phyloP scores from a whole-genome alignment of 2,329 filamentous ascomycete species.

The Calcarisporium arbuscula region DNA sequence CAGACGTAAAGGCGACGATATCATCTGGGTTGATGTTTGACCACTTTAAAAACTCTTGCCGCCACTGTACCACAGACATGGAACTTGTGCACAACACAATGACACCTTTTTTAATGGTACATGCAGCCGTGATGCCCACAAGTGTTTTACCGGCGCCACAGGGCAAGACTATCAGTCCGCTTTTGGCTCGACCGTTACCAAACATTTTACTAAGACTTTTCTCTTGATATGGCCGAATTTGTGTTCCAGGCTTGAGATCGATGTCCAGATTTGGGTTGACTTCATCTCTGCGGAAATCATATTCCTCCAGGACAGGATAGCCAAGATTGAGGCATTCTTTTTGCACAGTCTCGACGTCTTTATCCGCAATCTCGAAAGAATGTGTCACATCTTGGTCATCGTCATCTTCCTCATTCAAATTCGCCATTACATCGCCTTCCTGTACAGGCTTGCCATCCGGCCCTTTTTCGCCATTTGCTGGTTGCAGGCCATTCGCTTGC shows the following conservation, averaged over 20 bases:
- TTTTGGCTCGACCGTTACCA: constrained; percentile 93
- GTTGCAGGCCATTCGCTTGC: constrained; percentile 50
- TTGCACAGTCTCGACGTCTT: constrained; percentile 77
- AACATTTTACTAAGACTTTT: constrained; percentile 99
- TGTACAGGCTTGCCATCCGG: constrained; percentile 46
- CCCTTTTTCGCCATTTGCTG: constrained; percentile 25
- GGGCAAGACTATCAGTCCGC: constrained; percentile 92
- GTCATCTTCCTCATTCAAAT: constrained; percentile 76
- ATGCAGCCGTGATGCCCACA: constrained; percentile 96
- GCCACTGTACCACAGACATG: constrained; percentile 97
- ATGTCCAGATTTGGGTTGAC: constrained; percentile 89
- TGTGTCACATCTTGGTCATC: constrained; percentile 85
- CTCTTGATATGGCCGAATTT: constrained; percentile 93
- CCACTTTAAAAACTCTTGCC: constrained; percentile 95
- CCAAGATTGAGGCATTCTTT: constrained; percentile 83
- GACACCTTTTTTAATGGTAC: constrained; percentile 93
- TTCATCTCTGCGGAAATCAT: constrained; percentile 90
- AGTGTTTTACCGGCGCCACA: constrained; percentile 96
- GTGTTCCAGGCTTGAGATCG: constrained; percentile 79
- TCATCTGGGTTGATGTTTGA: constrained; percentile 90
- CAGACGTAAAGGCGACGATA: constrained; percentile 90
- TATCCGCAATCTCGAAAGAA: constrained; percentile 82
- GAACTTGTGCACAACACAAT: constrained; percentile 95
- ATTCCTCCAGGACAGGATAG: constrained; percentile 88
- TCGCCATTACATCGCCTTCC: constrained; percentile 64